phyloP scores from a whole-genome alignment of 257 asterid species.

The Eustoma russellianum region DNA sequence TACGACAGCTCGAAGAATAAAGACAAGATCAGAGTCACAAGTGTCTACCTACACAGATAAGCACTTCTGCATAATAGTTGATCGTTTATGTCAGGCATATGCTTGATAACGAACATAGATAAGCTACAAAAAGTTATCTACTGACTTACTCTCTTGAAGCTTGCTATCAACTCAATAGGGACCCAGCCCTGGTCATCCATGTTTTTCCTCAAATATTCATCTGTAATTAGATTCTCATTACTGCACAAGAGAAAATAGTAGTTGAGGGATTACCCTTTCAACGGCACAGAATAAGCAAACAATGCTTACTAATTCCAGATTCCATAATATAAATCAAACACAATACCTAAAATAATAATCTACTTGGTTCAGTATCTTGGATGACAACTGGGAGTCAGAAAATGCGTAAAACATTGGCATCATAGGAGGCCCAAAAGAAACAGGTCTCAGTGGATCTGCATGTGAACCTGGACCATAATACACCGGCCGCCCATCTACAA shows the following conservation, averaged over 20 bases:
- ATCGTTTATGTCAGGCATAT: background rate
- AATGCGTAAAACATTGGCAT: slow-evolving; percentile 25
- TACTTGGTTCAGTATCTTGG: slow-evolving; percentile 49
- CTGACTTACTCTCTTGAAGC: slow-evolving; percentile 49
- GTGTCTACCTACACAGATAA: no score
- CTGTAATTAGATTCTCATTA: slow-evolving; percentile 54
- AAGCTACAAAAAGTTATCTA: background rate
- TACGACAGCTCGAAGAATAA: no score
- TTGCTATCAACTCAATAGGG: slow-evolving; percentile 52
- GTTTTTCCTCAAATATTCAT: slow-evolving; percentile 46
- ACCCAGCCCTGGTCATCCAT: slow-evolving; percentile 79
- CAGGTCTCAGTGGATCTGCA: slow-evolving; percentile 44
- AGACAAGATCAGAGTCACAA: no score
- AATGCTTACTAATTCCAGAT: background rate
- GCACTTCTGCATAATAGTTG: no score
- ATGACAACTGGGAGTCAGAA: slow-evolving; percentile 45
- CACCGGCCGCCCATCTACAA: slow-evolving; percentile 45
- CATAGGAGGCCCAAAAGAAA: slow-evolving; percentile 41
- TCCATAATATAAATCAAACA: background rate
- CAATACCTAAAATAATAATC: slow-evolving; percentile 72
- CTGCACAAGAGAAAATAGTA: slow-evolving; percentile 24
- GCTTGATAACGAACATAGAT: background rate
- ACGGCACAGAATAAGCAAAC: background rate
- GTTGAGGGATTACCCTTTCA: background rate
- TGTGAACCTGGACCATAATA: slow-evolving; percentile 37